Percentiles rank a stretch among this genome's conserved stretches.
These are phyloP conservation scores for Nakazawaea anatomiae DNA, from an alignment of 805 yeast species.

Conservation along the genomic window DNA sequence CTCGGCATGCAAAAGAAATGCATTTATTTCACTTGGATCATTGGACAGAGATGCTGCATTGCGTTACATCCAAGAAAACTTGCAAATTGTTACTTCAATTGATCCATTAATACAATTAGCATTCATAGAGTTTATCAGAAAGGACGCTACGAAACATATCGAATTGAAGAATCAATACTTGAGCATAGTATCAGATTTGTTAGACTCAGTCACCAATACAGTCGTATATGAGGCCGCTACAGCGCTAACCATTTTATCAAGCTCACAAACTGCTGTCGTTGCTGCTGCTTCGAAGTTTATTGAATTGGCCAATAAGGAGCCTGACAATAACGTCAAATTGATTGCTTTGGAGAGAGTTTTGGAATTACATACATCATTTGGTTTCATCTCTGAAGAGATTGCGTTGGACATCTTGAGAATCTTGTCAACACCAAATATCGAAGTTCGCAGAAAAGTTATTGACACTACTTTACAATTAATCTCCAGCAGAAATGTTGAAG, in stretches of 20 bases:
- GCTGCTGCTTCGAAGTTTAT: conserved; percentile 83
- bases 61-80: conserved; percentile 69
- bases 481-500: conserved; percentile 86
- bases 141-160: conserved; percentile 62
- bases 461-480: conserved; percentile 77
- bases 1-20: conserved; percentile 92
- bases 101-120: conserved; percentile 87
- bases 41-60: conserved; percentile 83
- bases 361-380: conserved; percentile 56
- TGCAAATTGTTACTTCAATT: conserved; percentile 50
- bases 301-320: conserved; percentile 82
- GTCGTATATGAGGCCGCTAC: conserved; percentile 92
- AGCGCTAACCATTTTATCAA: conserved; percentile 53
- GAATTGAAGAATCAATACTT: conserved; percentile 67
- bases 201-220: conserved; percentile 62
- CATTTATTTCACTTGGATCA: conserved; percentile 80
- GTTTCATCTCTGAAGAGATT: conserved; percentile 75
- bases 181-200: conserved; percentile 62
- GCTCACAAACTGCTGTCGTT: conserved; percentile 59
- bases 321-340: conserved; percentile 93
- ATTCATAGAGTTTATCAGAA: conserved; percentile 85
- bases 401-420: conserved; percentile 83
- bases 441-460: conserved; percentile 84
- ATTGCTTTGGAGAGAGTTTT: conserved; percentile 84
- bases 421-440: conserved; percentile 82